These are phyloP conservation scores for Gymnopus androsaceus DNA, from an alignment of 1,284 basidiomycete species.

Conservation along the genomic window DNA sequence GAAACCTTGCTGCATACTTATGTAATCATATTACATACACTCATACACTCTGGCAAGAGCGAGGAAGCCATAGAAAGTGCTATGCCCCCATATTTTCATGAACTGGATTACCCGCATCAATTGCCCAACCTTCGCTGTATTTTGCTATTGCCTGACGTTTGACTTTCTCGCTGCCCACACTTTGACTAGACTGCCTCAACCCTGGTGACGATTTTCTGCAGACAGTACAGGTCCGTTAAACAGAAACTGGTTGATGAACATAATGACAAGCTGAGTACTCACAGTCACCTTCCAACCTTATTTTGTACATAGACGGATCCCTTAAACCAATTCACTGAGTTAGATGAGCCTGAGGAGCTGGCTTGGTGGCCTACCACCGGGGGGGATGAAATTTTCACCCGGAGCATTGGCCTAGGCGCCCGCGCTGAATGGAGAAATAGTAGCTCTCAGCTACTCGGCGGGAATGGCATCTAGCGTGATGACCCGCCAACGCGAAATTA, in stretches of 20 bases:
- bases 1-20: too few relatives aligned
- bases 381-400: conserved; percentile 14
- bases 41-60: too few relatives aligned
- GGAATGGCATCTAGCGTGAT: not conserved
- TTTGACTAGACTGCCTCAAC: too few relatives aligned
- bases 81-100: too few relatives aligned
- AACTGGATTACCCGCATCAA: too few relatives aligned
- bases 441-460: conserved; percentile 3
- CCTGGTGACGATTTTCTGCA: too few relatives aligned
- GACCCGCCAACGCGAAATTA: not conserved
- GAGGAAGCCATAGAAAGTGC: too few relatives aligned
- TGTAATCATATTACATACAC: too few relatives aligned
- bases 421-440: conserved; percentile 30
- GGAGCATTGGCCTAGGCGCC: conserved; percentile 24
- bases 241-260: conserved; percentile 13
- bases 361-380: conserved; percentile 19
- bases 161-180: too few relatives aligned
- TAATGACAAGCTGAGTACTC: conserved; percentile 13
- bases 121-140: too few relatives aligned
- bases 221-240: too few relatives aligned
- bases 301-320: conserved; percentile 34
- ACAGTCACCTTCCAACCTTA: conserved; percentile 6
- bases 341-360: conserved; percentile 23
- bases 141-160: too few relatives aligned
- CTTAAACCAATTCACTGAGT: conserved; percentile 16